Evolutionary conservation across 225 moss, liverwort and hornwort genomes (phyloP).

Genomic region (Physcomitrium patens): DNA sequence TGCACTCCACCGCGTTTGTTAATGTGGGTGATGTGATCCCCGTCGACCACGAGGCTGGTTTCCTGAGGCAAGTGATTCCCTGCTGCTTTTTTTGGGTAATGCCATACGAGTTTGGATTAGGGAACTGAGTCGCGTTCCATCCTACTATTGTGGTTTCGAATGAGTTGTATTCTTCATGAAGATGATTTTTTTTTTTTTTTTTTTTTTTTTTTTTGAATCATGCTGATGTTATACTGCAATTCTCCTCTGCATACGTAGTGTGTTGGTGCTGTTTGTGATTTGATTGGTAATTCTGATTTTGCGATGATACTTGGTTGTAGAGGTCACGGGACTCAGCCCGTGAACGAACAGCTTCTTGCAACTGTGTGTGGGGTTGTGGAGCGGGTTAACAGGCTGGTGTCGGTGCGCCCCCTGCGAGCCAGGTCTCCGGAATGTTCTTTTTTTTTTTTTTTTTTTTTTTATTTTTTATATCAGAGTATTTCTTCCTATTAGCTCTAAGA

Average conservation of each 20-base stretch:
- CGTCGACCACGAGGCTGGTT: constrained; percentile 85
- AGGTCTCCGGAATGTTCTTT: constrained; percentile 46
- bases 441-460: neutral
- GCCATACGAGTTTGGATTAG: neutral
- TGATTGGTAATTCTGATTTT: neutral
- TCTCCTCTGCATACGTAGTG: neutral
- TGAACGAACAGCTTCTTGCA: constrained; percentile 85
- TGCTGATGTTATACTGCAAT: neutral
- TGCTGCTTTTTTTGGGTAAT: neutral
- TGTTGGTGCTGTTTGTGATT: neutral
- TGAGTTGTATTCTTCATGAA: too few species aligned
- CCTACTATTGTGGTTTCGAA: too few species aligned
- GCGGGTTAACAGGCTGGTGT: constrained; percentile 94
- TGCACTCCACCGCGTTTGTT: constrained; percentile 64
- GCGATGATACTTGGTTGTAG: constrained; percentile 38
- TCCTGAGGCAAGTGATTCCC: constrained; percentile 58
- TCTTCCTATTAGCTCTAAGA: neutral
- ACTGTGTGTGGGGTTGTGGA: constrained; percentile 94
- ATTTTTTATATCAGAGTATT: neutral
- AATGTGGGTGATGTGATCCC: constrained; percentile 88
- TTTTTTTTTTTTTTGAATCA: too few species aligned
- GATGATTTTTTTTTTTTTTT: too few species aligned
- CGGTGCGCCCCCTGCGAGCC: constrained; percentile 93
- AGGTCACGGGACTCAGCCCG: constrained; percentile 93
- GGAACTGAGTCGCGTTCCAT: neutral